Percentiles rank a stretch among this genome's conserved stretches.
Conservation (phyloP, 163 green algal species). For the Scenedesmus sp. region DNA sequence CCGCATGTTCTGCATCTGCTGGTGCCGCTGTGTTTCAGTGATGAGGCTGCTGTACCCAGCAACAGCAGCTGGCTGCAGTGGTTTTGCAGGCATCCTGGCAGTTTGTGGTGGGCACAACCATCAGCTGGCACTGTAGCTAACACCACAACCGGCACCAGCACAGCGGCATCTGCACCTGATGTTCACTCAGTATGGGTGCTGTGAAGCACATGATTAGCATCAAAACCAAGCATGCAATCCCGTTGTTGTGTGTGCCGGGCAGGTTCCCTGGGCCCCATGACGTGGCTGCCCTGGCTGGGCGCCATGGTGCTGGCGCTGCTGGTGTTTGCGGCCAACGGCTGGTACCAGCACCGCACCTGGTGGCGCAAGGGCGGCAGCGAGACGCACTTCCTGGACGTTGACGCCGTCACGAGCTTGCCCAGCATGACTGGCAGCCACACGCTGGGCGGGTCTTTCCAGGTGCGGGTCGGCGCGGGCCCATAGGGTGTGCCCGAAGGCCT, state of each 20-base stretch:
- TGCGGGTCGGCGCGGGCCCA: background rate
- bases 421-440: background rate
- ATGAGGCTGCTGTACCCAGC: background rate
- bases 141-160: no score
- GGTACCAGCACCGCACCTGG: slow-evolving; percentile 31
- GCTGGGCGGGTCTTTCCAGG: background rate
- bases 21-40: no score
- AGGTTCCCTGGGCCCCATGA: slow-evolving; percentile 28
- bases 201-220: no score
- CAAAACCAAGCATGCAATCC: no score
- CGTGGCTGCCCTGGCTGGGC: slow-evolving; percentile 2
- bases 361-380: slow-evolving; percentile 18
- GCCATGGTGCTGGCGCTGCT: slow-evolving; percentile 14
- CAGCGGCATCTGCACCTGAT: no score
- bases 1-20: no score
- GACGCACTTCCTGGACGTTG: background rate
- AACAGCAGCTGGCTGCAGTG: no score
- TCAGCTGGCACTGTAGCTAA: no score
- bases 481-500: no score
- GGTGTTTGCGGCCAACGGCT: slow-evolving; percentile 20
- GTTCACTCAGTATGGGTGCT: no score
- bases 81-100: no score
- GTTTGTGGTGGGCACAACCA: no score
- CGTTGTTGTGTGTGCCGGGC: background rate
- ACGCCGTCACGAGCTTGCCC: slow-evolving; percentile 8